Percentiles rank a stretch among this genome's conserved stretches.
phyloP scores from a whole-genome alignment of 306 rosid genomes.

The Dicorynia guianensis region DNA sequence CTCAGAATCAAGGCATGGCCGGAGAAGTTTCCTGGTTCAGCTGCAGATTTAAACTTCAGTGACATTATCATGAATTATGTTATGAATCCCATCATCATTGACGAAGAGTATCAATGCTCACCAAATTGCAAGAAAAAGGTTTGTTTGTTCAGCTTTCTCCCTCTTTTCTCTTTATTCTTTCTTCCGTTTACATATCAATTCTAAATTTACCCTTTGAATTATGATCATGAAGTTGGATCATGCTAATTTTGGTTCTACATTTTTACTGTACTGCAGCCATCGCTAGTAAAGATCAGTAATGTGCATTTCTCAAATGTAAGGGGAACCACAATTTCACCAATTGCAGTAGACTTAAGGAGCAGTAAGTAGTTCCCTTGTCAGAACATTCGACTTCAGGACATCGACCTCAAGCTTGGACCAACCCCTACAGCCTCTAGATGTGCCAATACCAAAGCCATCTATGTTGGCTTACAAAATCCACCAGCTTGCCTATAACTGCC shows the following conservation, averaged over 20 bases:
- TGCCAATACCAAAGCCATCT: constrained; percentile 48
- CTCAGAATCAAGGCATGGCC: constrained; percentile 56
- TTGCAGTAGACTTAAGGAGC: constrained; percentile 65
- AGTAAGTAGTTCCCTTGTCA: constrained; percentile 66
- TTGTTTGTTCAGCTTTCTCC: background rate
- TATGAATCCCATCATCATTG: constrained; percentile 50
- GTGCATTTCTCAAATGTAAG: constrained; percentile 49
- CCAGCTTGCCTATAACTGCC: constrained; percentile 44
- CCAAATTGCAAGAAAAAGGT: constrained; percentile 51
- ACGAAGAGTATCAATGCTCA: constrained; percentile 46
- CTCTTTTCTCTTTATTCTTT: background rate
- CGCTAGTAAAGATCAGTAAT: constrained; percentile 57
- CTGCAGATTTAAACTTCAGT: constrained; percentile 37
- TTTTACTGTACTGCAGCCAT: constrained; percentile 49
- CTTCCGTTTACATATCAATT: background rate
- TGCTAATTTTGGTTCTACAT: constrained; percentile 16
- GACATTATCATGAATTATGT: constrained; percentile 47
- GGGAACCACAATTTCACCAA: constrained; percentile 58
- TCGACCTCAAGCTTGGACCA: constrained; percentile 47
- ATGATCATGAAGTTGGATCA: constrained; percentile 20
- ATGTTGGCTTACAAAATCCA: constrained; percentile 52
- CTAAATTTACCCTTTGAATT: background rate
- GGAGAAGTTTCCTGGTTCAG: constrained; percentile 24
- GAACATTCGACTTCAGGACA: constrained; percentile 49
- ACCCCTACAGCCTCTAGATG: constrained; percentile 44